Evolutionary conservation across 2,329 filamentous ascomycete genomes (phyloP), one percentile per base, ranked within the genome.

Genomic region (Colletotrichum sp.): DNA sequence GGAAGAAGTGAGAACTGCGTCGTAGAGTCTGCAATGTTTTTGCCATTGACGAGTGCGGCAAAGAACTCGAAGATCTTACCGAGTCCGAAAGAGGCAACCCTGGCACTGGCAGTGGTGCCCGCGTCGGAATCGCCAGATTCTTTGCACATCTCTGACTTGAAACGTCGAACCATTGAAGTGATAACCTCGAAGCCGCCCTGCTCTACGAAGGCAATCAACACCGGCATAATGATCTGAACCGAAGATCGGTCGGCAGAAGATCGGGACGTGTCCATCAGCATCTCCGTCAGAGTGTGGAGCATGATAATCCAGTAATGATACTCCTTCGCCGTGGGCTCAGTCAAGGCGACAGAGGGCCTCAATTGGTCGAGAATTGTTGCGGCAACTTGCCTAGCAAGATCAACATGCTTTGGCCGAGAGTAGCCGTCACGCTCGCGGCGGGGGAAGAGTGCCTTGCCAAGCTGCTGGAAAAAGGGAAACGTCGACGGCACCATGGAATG

Each of bases 51-150:
- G 34, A 98, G 89, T 76, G 95, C 89, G 4, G 91, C 88, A 82
- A 97, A 98, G 70, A 99, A 90, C 34, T 94, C 93, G 32, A 99
- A 89, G 36, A 99, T 95, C 79, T 96, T 95, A 83, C 95, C 96
- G 79, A 98, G 91, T 15, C 90, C 90, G 55, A 90, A 87, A 2
- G 87, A 73, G 26, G 71, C 76, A 9, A 77, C 72, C 36, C 69
- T 70, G 6, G 74, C 74, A 26, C 74, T 76, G 8, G 75, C 75
- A 10, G 71, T 76, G 24, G 76, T 68, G 9, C 75, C 72, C 8
- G 64, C 67, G 52, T 78, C 77, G 15, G 70, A 69, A 10, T 75
- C 71, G n/a, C 65, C 68, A 39, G 66, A 76, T n/a, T 85, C 83
- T 57, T 84, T 82, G 79, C 84, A 85, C 70, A 90, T 86, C 76